Percentiles rank a stretch among this genome's conserved stretches.
Evolutionary conservation across 345 rosid genomes (phyloP).

Genomic region (Syzygium jambos): DNA sequence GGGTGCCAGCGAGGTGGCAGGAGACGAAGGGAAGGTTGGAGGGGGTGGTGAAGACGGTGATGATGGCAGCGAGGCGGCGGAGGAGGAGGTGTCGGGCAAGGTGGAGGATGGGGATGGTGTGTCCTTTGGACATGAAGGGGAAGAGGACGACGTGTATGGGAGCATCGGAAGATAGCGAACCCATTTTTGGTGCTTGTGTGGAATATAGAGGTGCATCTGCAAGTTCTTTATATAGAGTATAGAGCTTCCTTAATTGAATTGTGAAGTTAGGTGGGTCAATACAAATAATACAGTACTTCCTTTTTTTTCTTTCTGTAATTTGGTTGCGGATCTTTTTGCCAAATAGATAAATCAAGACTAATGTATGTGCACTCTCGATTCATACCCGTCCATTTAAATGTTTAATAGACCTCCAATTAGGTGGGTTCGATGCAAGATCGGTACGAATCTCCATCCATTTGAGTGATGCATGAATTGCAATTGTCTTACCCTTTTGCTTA

Average conservation of each 20-base stretch:
- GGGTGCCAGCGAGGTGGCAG: slow-evolving; percentile 24
- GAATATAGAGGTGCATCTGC: background rate
- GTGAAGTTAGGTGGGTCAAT: too few relatives aligned
- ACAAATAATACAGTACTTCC: background rate
- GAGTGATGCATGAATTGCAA: background rate
- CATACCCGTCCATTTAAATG: background rate
- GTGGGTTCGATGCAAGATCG: background rate
- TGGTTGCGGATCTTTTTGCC: background rate
- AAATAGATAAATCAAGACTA: background rate
- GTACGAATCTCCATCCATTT: background rate
- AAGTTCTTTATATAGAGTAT: background rate
- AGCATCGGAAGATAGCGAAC: background rate
- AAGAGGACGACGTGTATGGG: slow-evolving; percentile 43
- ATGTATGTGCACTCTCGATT: background rate
- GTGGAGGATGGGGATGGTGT: slow-evolving; percentile 68
- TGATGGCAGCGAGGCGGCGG: slow-evolving; percentile 8
- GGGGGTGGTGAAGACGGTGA: slow-evolving; percentile 70
- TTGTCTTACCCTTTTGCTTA: background rate
- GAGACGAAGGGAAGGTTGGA: slow-evolving; percentile 48
- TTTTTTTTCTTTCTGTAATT: background rate
- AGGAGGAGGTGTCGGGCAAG: slow-evolving; percentile 56
- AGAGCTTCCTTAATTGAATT: background rate
- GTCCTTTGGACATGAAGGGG: slow-evolving; percentile 88
- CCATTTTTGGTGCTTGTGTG: background rate
- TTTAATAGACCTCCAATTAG: background rate